Base-by-base conservation (phyloP, 768 basidiomycete genomes). In the Russula sp. region DNA sequence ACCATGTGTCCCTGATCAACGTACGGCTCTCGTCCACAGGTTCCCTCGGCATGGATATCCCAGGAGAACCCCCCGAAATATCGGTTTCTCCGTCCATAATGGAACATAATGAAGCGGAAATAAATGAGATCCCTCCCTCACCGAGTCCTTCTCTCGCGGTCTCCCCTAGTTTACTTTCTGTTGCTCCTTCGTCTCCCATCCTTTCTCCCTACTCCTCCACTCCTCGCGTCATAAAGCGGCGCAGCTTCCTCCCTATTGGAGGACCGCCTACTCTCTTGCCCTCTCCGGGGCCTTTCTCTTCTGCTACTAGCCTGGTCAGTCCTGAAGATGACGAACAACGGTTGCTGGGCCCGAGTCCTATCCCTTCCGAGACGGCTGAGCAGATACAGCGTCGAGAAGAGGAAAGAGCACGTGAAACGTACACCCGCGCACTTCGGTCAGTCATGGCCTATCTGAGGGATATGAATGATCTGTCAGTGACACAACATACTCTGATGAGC, bases 371-470 rank as follows among this genome's bases (percentile, higher is more conserved):
- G 27, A 59, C 70, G 3, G 61, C 74, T 61, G 86, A 86, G 55
- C 79, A 82, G 53, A 74, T 77, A 57, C 72, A 80, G 58, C 82
- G 83, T 42, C 82, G 81, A 59, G 89, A 91, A 75, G 87, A 88
- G 73, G 88, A 89, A 64, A 79, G 85, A 37, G 82, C 79, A 18
- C 80, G 84, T 35, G 89, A 91, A 70, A 80, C 84, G 35, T 88
- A 88, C 71, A 85, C 84, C 69, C 82, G 89, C 49, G 94, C 92
- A 37, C 79, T 99, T 57, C 84, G 91, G 59, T 89, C 91, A 10
- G 85, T 99, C 18, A 95, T 98, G 89, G 92, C 94, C 7, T 99
- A 98, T 74, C 81, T 99, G 20, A 86, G 86, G 69, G 97, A 99
- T 70, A 88, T 99, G 85, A 89, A 94, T 71, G 97, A 99, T 71